Conservation (phyloP, 1,139 yeast species). For the Debaryomyces sp. region DNA sequence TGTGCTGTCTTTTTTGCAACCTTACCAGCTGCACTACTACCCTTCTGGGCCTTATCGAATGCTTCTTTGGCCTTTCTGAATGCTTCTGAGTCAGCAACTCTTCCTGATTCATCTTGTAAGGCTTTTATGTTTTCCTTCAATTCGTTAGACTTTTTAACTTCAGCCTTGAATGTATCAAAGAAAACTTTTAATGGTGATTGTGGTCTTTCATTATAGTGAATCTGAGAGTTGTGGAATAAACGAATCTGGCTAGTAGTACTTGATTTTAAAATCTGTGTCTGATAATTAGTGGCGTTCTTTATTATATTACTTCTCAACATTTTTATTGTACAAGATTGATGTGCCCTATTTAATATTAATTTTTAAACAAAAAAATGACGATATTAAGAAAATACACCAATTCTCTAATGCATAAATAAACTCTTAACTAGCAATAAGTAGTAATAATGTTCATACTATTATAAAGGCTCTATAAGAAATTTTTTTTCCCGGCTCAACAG, state of each 20-base stretch:
- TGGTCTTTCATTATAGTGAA: slow-evolving; percentile 21
- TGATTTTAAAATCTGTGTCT: not conserved
- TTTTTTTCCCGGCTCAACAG: slow-evolving; percentile 9
- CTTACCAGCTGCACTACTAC: slow-evolving; percentile 80
- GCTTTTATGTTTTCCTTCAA: slow-evolving; percentile 93
- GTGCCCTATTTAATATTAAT: not conserved
- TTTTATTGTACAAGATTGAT: slow-evolving; percentile 1
- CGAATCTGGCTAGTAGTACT: slow-evolving; percentile 4
- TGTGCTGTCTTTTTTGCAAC: slow-evolving; percentile 91
- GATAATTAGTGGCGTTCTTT: slow-evolving; percentile 8
- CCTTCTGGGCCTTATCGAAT: slow-evolving; percentile 79
- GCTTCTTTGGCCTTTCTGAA: slow-evolving; percentile 94
- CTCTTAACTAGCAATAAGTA: not conserved
- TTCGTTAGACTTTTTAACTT: slow-evolving; percentile 89
- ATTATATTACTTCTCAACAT: slow-evolving; percentile 12
- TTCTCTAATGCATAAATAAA: slow-evolving; percentile 1
- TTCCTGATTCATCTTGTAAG: slow-evolving; percentile 93
- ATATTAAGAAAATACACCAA: not conserved
- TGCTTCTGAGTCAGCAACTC: slow-evolving; percentile 92
- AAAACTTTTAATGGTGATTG: slow-evolving; percentile 92
- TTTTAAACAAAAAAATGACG: not conserved
- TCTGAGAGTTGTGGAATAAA: slow-evolving; percentile 3
- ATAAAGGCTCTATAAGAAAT: not conserved
- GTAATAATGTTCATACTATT: not conserved
- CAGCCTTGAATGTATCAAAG: slow-evolving; percentile 86